Conservation (phyloP, 139 green algal genomes). For the Gonium pectorale region DNA sequence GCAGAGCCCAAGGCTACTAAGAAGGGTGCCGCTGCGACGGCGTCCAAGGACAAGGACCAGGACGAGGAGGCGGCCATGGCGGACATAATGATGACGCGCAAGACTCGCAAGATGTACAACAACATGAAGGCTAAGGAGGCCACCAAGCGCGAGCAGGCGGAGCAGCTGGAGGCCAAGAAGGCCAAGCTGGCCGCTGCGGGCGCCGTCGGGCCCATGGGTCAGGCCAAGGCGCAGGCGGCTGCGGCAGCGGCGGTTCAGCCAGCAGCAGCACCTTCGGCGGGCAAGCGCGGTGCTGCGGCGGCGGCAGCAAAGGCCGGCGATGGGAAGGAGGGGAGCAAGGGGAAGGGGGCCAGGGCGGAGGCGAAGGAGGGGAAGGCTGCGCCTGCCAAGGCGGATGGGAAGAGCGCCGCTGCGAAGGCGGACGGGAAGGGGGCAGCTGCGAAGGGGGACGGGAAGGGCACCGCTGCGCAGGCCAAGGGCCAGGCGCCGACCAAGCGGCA, state of each 20-base stretch:
- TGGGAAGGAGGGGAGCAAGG: not conserved
- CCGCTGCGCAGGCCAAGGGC: too few species aligned
- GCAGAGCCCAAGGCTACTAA: slow-evolving; percentile 3
- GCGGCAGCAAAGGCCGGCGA: not conserved
- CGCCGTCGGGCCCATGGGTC: slow-evolving; percentile 19
- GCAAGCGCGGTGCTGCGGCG: not conserved
- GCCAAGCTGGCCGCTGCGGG: not conserved
- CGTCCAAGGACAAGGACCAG: too few species aligned
- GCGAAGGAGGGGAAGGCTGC: not conserved
- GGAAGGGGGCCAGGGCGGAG: not conserved
- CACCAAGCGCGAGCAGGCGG: slow-evolving; percentile 71
- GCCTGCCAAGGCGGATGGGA: not conserved
- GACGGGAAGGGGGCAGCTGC: too few species aligned
- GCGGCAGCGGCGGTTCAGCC: not conserved
- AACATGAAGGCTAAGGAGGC: slow-evolving; percentile 72
- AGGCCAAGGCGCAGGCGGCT: not conserved
- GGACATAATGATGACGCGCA: slow-evolving; percentile 93
- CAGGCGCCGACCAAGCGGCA: too few species aligned
- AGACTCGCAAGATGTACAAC: slow-evolving; percentile 91
- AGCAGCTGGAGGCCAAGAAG: slow-evolving; percentile 67
- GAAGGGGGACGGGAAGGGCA: too few species aligned
- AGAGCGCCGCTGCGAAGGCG: too few species aligned
- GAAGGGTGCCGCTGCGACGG: slow-evolving; percentile 43
- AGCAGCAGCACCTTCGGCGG: too few species aligned
- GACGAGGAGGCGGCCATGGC: slow-evolving; percentile 80